Evolutionary conservation across 2,329 filamentous ascomycete species (phyloP).

Genomic region (Aspergillus flavus): DNA sequence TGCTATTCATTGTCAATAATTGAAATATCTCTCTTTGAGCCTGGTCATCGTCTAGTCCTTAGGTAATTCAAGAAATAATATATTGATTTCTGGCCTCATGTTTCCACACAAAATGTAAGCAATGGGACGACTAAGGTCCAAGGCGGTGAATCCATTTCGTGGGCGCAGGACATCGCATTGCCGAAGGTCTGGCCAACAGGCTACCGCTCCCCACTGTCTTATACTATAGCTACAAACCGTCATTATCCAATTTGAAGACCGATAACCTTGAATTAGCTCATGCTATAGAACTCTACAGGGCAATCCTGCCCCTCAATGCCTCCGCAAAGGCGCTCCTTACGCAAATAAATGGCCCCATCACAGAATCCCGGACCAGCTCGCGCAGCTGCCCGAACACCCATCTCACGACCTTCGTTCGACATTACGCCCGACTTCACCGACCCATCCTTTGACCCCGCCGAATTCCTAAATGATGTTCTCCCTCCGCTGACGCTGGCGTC

Average conservation of each 20-base stretch:
- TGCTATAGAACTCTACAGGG: slow-evolving; percentile 12
- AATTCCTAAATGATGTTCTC: slow-evolving; percentile 80
- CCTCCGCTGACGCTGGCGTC: slow-evolving; percentile 64
- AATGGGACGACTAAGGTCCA: not conserved
- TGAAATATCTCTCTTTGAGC: not conserved
- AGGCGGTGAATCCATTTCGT: not conserved
- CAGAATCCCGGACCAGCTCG: slow-evolving; percentile 28
- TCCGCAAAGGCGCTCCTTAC: not conserved
- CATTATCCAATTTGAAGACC: not conserved
- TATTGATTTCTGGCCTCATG: not conserved
- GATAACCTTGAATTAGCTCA: not conserved
- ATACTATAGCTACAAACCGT: not conserved
- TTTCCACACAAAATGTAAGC: not conserved
- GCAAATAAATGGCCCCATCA: slow-evolving; percentile 18
- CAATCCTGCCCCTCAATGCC: slow-evolving; percentile 6
- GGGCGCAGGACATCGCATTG: not conserved
- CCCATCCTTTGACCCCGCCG: slow-evolving; percentile 76
- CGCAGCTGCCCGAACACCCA: slow-evolving; percentile 24
- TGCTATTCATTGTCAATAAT: not conserved
- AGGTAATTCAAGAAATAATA: not conserved
- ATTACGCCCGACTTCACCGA: slow-evolving; percentile 72
- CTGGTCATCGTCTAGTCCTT: not conserved
- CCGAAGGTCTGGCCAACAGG: not conserved
- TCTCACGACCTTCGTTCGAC: slow-evolving; percentile 40
- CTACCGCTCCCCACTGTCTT: not conserved